phyloP scores from a whole-genome alignment of 176 grass and related monocot genomes.

The Oryza australiensis region DNA sequence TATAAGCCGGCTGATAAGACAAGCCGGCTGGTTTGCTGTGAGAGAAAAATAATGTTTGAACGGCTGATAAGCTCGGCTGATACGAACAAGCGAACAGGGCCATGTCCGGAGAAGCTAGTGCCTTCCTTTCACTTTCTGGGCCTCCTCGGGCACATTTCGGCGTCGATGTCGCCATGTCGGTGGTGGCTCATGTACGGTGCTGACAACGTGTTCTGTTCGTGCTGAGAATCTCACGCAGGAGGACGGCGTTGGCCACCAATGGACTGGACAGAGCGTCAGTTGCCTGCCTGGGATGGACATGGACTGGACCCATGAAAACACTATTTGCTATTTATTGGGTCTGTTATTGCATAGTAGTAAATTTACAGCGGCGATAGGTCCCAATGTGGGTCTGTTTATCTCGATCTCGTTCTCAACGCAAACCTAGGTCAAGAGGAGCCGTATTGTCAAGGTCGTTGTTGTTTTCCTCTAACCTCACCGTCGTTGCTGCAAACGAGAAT shows the following conservation, averaged over 20 bases:
- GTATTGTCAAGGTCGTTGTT: background rate
- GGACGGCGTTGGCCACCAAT: background rate
- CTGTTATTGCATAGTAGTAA: background rate
- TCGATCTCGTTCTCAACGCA: background rate
- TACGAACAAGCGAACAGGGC: too few species aligned
- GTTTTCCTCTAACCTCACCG: background rate
- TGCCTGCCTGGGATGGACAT: background rate
- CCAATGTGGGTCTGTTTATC: background rate
- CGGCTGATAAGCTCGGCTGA: too few species aligned
- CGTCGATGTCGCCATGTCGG: too few species aligned
- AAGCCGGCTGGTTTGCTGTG: too few species aligned
- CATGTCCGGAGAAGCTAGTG: background rate
- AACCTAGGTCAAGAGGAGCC: background rate
- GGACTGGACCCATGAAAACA: background rate
- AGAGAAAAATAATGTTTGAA: too few species aligned
- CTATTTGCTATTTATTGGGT: background rate
- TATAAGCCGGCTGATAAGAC: too few species aligned
- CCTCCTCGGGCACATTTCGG: background rate
- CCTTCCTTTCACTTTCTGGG: background rate
- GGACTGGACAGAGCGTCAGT: background rate
- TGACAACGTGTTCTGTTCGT: constrained; percentile 35
- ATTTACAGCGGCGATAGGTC: background rate
- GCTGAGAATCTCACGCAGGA: constrained; percentile 31
- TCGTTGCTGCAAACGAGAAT: too few species aligned
- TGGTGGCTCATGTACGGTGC: background rate